Evolutionary conservation across 148 eudicot genomes (phyloP).

Genomic region (Talinum fruticosum): DNA sequence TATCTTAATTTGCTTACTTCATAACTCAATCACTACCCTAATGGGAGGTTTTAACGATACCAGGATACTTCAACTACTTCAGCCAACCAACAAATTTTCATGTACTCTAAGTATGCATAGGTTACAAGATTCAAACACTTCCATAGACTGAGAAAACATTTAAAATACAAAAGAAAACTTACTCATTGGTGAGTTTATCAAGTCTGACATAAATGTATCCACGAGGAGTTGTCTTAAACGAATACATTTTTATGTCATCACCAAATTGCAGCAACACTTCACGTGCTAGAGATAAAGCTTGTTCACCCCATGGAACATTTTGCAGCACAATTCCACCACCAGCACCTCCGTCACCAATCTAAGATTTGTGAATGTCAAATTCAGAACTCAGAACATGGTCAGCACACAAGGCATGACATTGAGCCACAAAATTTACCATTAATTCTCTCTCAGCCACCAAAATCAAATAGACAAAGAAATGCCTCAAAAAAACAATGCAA

Average conservation of each 20-base stretch:
- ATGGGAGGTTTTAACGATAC: neutral
- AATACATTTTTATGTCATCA: slow-evolving; percentile 60
- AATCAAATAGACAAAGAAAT: slow-evolving; percentile 1
- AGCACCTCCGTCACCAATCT: slow-evolving; percentile 95
- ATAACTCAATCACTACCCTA: too few relatives aligned
- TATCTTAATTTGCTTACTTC: neutral
- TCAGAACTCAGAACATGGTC: neutral
- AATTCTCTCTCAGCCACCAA: too few relatives aligned
- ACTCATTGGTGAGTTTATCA: slow-evolving; percentile 72
- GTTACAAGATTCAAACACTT: too few relatives aligned
- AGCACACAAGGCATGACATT: neutral
- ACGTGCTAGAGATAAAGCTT: slow-evolving; percentile 63
- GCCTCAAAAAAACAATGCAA: neutral
- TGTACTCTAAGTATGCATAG: neutral
- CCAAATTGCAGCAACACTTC: slow-evolving; percentile 60
- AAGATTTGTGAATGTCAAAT: slow-evolving; percentile 18
- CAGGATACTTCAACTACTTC: neutral
- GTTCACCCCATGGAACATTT: slow-evolving; percentile 82
- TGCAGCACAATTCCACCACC: slow-evolving; percentile 92
- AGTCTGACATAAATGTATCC: slow-evolving; percentile 89
- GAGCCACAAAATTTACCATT: neutral
- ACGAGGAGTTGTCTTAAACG: slow-evolving; percentile 73
- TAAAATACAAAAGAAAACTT: slow-evolving; percentile 26
- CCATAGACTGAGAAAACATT: neutral
- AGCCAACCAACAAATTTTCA: neutral